A percentile compares a stretch with the other conserved stretches of the same genome.
These are phyloP conservation scores for Umbilicus rupestris DNA, from an alignment of 164 flowering plant genomes.

Conservation along the genomic window DNA sequence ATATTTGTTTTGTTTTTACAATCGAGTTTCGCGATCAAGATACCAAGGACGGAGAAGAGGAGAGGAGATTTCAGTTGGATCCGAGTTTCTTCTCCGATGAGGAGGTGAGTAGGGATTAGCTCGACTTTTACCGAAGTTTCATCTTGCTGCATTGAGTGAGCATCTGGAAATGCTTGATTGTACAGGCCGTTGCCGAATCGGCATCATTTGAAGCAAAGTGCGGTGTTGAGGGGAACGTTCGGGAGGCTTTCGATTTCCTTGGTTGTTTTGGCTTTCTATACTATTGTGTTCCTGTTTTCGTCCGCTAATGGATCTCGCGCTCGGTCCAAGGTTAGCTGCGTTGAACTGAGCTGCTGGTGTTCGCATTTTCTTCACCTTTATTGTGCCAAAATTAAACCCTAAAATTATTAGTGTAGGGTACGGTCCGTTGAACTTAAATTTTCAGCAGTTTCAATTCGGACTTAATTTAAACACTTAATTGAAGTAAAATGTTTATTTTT, in stretches of 20 bases:
- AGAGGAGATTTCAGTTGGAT: neutral
- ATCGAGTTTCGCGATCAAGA: neutral
- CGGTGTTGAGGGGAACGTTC: constrained; percentile 21
- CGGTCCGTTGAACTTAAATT: too few species aligned
- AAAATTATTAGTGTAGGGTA: too few species aligned
- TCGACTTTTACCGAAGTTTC: neutral
- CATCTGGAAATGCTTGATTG: neutral
- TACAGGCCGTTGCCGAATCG: constrained; percentile 14
- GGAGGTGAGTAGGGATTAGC: neutral
- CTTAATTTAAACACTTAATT: too few species aligned
- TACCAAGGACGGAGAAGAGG: neutral
- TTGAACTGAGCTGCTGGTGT: neutral
- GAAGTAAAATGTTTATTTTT: too few species aligned
- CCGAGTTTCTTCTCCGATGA: constrained; percentile 1
- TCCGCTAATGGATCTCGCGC: constrained; percentile 14
- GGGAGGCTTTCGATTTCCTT: constrained; percentile 30
- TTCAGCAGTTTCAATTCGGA: too few species aligned
- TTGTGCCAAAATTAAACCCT: too few species aligned
- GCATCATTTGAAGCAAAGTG: constrained; percentile 19
- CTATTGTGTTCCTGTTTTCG: constrained; percentile 21
- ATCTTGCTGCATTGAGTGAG: neutral
- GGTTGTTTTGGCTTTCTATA: constrained; percentile 33
- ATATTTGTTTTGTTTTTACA: too few species aligned
- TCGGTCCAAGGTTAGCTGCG: constrained; percentile 22
- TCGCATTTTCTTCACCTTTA: neutral